These are phyloP conservation scores for Nicotiana sylvestris DNA, from an alignment of 257 asterid genomes.

Conservation along the genomic window DNA sequence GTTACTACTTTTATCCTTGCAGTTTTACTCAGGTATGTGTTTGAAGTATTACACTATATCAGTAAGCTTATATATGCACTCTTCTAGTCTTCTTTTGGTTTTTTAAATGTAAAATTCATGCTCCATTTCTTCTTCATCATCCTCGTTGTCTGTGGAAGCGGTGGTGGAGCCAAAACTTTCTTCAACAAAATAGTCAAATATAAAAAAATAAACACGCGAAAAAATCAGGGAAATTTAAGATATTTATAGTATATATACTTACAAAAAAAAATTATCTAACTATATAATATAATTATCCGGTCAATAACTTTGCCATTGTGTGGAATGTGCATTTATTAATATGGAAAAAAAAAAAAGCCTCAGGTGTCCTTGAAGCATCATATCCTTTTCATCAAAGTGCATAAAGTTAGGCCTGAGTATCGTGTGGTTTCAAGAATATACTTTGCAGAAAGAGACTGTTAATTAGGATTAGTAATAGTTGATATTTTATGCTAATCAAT, in stretches of 20 bases:
- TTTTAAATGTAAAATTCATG: background rate
- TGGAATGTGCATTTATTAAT: background rate
- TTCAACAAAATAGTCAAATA: no score
- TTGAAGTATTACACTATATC: background rate
- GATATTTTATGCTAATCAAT: background rate
- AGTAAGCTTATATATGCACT: background rate
- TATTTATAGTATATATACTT: no score
- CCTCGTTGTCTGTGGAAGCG: no score
- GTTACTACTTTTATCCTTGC: slow-evolving; percentile 86
- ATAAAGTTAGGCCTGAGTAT: background rate
- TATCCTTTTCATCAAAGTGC: background rate
- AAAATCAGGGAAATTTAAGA: no score
- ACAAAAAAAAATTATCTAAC: no score
- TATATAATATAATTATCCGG: no score
- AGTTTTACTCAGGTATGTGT: slow-evolving; percentile 43
- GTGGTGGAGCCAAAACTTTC: no score
- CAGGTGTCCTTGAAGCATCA: background rate
- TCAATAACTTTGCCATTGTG: background rate
- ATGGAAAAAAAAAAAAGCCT: background rate
- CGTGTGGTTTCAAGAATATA: slow-evolving; percentile 5
- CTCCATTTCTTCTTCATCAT: background rate
- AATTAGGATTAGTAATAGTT: background rate
- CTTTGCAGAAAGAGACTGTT: background rate
- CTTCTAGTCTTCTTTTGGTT: background rate
- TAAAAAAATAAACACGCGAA: no score